Base-by-base conservation (phyloP, 306 rosid species). In the Trichosanthes cucumerina region DNA sequence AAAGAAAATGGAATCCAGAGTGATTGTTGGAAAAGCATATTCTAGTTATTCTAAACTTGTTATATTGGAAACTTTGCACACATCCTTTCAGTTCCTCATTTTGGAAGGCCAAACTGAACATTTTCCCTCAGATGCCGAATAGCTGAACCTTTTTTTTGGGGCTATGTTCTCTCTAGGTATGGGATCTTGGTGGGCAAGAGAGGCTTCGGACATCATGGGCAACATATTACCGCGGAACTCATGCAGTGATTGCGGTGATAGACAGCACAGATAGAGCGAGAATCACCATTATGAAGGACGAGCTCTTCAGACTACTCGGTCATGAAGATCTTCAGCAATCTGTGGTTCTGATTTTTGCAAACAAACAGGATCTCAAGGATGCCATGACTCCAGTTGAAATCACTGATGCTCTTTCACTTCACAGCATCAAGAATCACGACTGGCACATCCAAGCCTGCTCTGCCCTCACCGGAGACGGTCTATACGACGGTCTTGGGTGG, bases 161-260 rank as follows among this genome's bases (percentile, higher is more conserved):
- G 78, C 63, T 52, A 64, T 71, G 56, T 85, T 77, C 9, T 24
- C 82, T 69, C 66, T 87, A 92, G 99, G 99, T 96, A 3, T 96
- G 99, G 98, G 98, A 96, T 91, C 97, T 96, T 14, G 99, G 99
- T 0, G 98, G 98, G 58, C 99, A 96, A 87, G 99, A 96, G 53
- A 92, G 97, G 80, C 92, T 92, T 31, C 88, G 99, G 79, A 92
- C 98, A 62, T 96, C 99, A 38, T 92, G 99, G 99, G 98, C 99
- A 43, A 96, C 99, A 65, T 96, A 92, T 80, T 96, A 96, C 81
- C 89, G 98, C 13, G 98, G 99, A 85, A 92, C 99, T 19, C 87
- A 96, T 81, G 98, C 98, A 60, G 88, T 96, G 56, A 93, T 96
- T 63, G 97, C 52, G 0, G 99, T 96, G 66, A 92, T 96, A 73